A percentile compares a stretch with the other conserved stretches of the same genome.
phyloP scores from a whole-genome alignment of 345 rosid genomes.

The Euphorbia pulcherrima region DNA sequence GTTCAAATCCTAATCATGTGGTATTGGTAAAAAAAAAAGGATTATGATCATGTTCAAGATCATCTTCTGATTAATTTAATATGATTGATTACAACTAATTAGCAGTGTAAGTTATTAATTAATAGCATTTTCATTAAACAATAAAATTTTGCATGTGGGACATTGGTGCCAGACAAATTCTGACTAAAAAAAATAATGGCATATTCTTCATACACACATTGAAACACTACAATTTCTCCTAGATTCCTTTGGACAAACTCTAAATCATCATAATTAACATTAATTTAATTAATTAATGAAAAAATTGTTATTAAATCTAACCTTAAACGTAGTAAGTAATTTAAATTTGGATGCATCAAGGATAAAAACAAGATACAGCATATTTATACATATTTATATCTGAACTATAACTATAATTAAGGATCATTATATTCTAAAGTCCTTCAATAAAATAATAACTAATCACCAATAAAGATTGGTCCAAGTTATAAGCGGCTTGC shows the following conservation, averaged over 20 bases:
- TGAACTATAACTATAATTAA: not conserved
- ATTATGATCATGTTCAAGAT: constrained; percentile 9
- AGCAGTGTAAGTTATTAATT: not conserved
- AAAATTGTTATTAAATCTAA: no score
- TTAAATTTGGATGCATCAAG: not conserved
- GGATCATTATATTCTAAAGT: not conserved
- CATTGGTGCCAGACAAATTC: constrained; percentile 17
- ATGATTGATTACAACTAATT: constrained; percentile 28
- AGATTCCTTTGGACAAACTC: constrained; percentile 16
- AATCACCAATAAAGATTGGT: no score
- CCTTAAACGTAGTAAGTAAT: not conserved
- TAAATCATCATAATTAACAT: not conserved
- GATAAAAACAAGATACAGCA: constrained; percentile 8
- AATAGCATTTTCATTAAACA: no score
- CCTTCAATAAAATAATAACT: not conserved
- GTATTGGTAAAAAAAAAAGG: constrained; percentile 9
- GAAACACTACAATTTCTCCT: constrained; percentile 5
- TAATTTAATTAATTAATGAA: not conserved
- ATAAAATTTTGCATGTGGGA: constrained; percentile 27
- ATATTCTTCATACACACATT: constrained; percentile 18
- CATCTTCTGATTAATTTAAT: constrained; percentile 2
- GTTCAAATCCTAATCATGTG: constrained; percentile 13
- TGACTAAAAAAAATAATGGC: constrained; percentile 5
- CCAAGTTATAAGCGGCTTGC: no score
- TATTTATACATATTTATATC: not conserved